Base-by-base conservation (phyloP, 2,329 filamentous ascomycete genomes). In the Exserohilum rostratum region DNA sequence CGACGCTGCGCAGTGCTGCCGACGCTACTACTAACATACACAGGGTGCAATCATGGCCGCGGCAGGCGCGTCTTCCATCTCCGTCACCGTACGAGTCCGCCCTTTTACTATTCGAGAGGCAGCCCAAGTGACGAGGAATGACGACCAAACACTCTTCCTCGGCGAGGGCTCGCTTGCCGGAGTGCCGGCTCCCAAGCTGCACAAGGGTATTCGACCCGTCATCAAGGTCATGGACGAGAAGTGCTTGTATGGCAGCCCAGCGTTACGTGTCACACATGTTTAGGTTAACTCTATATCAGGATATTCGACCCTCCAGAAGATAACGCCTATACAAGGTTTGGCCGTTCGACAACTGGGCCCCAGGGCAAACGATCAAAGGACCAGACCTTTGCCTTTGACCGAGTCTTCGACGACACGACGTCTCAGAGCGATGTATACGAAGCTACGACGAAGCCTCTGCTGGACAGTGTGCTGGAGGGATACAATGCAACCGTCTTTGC, bases 401-500 rank as follows among this genome's bases (percentile, higher is more conserved):
- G 90, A 52, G 90, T 99, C 60, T 98, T 99, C 76, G 95, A 99
- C 82, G 93, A 98, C 55, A 96, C 93, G 72, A 90, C 90, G 15
- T 88, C 88, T 6, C 95, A 99, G 70, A 88, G 85, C 54, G 95
- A 99, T 70, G 91, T 99, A 1, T 99, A 98, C 80, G 95, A 98
- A 75, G 85, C 90, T 12, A 98, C 95, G 0, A 96, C 93, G 1
- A 90, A 89, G 75, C 86, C 81, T 51, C 84, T 99, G n/a, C 85
- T 99, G 57, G 93, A 98, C 74, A 97, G 89, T 72, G 93, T 99
- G 13, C 82, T 99, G 54, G 93, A 99, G 65, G 95, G 95, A 62
- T 99, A 97, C 82, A 99, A 99, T 80, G 95, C 95, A 43, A 99
- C 95, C 0, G 95, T 99, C 4, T 99, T 99, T 74, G 95, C 95